Conservation (phyloP, 345 rosid genomes). For the Microthlaspi erraticum region DNA sequence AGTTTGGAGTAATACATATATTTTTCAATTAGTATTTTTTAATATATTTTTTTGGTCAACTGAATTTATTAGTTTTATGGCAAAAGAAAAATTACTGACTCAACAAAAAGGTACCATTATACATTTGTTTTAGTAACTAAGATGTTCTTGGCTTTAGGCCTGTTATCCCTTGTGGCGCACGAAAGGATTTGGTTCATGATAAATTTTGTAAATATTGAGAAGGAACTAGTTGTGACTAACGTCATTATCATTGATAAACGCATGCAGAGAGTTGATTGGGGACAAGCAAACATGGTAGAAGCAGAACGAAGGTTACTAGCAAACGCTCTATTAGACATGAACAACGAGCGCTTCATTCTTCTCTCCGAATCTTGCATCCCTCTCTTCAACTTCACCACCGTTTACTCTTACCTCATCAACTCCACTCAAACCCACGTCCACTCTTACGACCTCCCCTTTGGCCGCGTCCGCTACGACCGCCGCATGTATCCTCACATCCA, state of each 20-base stretch:
- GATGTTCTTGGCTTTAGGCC: too few relatives aligned
- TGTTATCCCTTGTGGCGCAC: too few relatives aligned
- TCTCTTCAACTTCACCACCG: conserved; percentile 69
- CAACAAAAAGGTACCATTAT: neutral
- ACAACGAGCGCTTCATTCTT: conserved; percentile 74
- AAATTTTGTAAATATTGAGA: too few relatives aligned
- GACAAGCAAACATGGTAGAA: conserved; percentile 73
- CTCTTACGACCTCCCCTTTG: conserved; percentile 59
- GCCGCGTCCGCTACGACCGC: conserved; percentile 62
- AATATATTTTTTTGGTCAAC: too few relatives aligned
- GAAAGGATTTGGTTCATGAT: too few relatives aligned
- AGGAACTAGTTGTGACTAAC: too few relatives aligned
- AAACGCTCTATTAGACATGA: conserved; percentile 68
- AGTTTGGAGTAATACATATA: too few relatives aligned
- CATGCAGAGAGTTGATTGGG: conserved; percentile 75
- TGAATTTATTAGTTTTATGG: too few relatives aligned
- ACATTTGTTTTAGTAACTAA: neutral
- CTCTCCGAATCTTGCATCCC: conserved; percentile 90
- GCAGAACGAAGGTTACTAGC: conserved; percentile 84
- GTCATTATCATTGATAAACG: conserved; percentile 7
- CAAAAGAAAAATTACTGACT: too few relatives aligned
- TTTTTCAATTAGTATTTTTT: too few relatives aligned
- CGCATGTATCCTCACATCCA: conserved; percentile 61
- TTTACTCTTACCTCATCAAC: conserved; percentile 64
- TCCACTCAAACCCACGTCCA: conserved; percentile 56